A percentile compares a stretch with the other conserved stretches of the same genome.
phyloP scores from a whole-genome alignment of 495 filamentous ascomycete genomes.

The Lineolata rhizophorae region DNA sequence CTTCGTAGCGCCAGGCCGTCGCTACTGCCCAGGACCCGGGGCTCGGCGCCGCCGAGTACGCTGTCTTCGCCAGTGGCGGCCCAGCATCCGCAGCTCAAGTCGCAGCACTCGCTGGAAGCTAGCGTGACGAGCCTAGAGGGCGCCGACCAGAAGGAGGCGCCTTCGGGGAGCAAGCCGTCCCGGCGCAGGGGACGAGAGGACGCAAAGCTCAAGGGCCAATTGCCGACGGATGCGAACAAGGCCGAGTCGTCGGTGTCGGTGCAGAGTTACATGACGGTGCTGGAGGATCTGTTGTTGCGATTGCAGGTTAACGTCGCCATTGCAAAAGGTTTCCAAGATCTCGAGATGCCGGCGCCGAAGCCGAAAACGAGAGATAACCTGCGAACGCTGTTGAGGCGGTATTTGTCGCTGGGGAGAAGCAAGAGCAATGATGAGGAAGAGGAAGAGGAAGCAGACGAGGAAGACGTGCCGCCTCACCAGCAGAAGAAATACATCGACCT shows the following conservation, averaged over 20 bases:
- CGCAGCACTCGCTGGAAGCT: background rate
- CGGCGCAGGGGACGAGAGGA: conserved; percentile 22
- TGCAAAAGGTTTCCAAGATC: conserved; percentile 56
- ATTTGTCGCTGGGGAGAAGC: background rate
- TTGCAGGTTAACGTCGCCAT: conserved; percentile 72
- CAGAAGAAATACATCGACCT: conserved; percentile 72
- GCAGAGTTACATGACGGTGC: conserved; percentile 55
- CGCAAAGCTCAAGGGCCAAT: conserved; percentile 23
- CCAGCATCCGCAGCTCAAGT: background rate
- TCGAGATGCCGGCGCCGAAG: conserved; percentile 38
- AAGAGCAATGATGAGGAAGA: background rate
- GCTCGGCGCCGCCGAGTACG: background rate
- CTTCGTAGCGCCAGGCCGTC: background rate
- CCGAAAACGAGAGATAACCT: conserved; percentile 7
- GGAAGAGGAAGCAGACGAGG: no score
- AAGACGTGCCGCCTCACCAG: conserved; percentile 20
- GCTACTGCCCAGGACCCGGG: background rate
- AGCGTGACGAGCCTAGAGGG: background rate
- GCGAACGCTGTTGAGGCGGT: conserved; percentile 4
- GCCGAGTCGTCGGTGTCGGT: conserved; percentile 39
- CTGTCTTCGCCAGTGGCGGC: background rate
- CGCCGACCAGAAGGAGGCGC: conserved; percentile 2
- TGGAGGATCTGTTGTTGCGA: conserved; percentile 60
- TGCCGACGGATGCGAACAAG: conserved; percentile 39
- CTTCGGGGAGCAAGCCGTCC: conserved; percentile 10